phyloP scores from a whole-genome alignment of 148 eudicot species.

The Fallopia convolvulus region DNA sequence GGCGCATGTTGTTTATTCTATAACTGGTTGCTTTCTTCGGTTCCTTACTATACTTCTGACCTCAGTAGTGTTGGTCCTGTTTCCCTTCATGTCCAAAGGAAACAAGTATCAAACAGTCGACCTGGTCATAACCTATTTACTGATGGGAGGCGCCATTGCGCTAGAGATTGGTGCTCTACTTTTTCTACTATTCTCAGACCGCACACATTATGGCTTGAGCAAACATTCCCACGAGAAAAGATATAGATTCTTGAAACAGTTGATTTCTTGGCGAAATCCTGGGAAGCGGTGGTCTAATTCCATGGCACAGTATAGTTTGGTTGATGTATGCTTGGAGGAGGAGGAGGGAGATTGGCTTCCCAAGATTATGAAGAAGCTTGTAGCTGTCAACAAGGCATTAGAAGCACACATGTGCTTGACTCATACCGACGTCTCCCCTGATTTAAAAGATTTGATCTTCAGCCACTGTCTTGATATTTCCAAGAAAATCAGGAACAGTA shows the following conservation, averaged over 20 bases:
- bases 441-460: constrained; percentile 25
- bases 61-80: constrained; percentile 13
- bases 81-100: constrained; percentile 1
- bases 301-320: constrained; percentile 35
- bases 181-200: constrained; percentile 27
- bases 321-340: constrained; percentile 19
- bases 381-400: constrained; percentile 15
- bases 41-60: constrained; percentile 12
- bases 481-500: neutral
- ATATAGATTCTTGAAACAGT: neutral
- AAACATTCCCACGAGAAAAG: constrained; percentile 9
- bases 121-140: constrained; percentile 27
- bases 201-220: constrained; percentile 24
- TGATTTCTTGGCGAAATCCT: neutral
- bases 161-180: constrained; percentile 25
- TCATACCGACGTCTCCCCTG: constrained; percentile 15
- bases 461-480: neutral
- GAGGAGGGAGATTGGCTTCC: neutral
- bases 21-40: constrained; percentile 17
- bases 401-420: constrained; percentile 20
- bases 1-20: constrained; percentile 25
- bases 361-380: constrained; percentile 13
- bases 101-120: constrained; percentile 19
- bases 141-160: constrained; percentile 23
- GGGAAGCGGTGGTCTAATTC: constrained; percentile 34